A percentile compares a stretch with the other conserved stretches of the same genome.
Conservation (phyloP, 2,329 filamentous ascomycete genomes). For the Arthrobotrys conoides region DNA sequence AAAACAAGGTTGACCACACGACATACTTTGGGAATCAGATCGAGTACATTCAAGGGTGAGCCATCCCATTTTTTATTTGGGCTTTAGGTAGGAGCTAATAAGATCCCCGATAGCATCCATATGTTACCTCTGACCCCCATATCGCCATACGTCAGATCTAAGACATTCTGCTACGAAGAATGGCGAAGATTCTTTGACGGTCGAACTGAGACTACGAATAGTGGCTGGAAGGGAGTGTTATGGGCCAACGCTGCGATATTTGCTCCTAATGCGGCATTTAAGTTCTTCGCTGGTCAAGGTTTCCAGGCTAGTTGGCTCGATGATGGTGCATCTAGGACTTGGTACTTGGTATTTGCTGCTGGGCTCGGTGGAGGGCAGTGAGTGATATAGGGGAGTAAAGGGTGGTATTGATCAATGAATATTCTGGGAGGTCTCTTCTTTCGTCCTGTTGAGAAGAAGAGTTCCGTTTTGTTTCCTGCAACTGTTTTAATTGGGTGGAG, state of each 20-base stretch:
- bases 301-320: slow-evolving; percentile 82
- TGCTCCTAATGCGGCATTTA: slow-evolving; percentile 78
- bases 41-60: slow-evolving; percentile 77
- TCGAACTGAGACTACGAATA: slow-evolving; percentile 75
- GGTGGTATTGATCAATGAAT: background rate
- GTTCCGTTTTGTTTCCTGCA: background rate
- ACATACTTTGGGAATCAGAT: slow-evolving; percentile 85
- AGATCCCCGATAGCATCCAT: slow-evolving; percentile 76
- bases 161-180: slow-evolving; percentile 82
- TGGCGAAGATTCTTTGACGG: slow-evolving; percentile 84
- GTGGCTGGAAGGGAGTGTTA: slow-evolving; percentile 88
- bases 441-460: background rate
- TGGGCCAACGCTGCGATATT: slow-evolving; percentile 85
- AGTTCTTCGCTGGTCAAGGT: slow-evolving; percentile 78
- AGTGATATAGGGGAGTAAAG: background rate
- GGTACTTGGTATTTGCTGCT: slow-evolving; percentile 85
- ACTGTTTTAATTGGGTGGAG: background rate
- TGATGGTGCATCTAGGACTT: slow-evolving; percentile 85
- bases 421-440: background rate
- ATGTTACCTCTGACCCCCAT: slow-evolving; percentile 83
- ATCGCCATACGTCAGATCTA: slow-evolving; percentile 77
- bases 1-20: slow-evolving; percentile 94
- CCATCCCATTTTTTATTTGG: slow-evolving; percentile 23
- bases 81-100: background rate
- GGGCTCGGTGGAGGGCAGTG: slow-evolving; percentile 67